These are phyloP conservation scores for Penicillium alfredii DNA, from an alignment of 495 filamentous ascomycete species.

Conservation along the genomic window DNA sequence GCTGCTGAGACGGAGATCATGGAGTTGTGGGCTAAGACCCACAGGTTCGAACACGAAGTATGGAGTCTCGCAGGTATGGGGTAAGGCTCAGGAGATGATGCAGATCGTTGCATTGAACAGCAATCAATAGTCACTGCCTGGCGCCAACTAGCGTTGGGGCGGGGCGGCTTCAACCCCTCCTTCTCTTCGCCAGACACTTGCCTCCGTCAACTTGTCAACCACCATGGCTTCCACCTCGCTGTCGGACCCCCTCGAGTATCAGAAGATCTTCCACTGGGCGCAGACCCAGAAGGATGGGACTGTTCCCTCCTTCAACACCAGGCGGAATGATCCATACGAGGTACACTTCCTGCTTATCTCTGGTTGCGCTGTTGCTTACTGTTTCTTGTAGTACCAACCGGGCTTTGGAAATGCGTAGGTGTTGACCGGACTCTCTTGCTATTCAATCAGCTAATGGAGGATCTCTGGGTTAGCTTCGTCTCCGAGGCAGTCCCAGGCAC, in stretches of 20 bases:
- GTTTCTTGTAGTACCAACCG: constrained; percentile 42
- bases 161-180: no score
- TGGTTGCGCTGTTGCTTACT: constrained; percentile 14
- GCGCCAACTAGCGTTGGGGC: no score
- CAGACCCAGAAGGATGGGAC: constrained; percentile 49
- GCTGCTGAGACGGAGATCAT: no score
- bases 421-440: constrained; percentile 9
- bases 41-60: no score
- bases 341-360: constrained; percentile 15
- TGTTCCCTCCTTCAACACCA: constrained; percentile 42
- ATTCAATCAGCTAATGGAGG: constrained; percentile 25
- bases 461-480: constrained; percentile 22
- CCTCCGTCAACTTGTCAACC: no score
- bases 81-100: no score
- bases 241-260: constrained; percentile 41
- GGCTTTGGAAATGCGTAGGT: constrained; percentile 51
- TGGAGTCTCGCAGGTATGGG: no score
- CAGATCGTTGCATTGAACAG: no score
- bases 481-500: constrained; percentile 47
- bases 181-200: no score
- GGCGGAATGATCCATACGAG: constrained; percentile 49
- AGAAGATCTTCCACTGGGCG: constrained; percentile 54
- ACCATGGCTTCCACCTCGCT: constrained; percentile 27
- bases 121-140: no score
- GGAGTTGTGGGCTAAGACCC: no score